Base-by-base conservation (phyloP, 257 asterid species). In the Eucommia ulmoides region DNA sequence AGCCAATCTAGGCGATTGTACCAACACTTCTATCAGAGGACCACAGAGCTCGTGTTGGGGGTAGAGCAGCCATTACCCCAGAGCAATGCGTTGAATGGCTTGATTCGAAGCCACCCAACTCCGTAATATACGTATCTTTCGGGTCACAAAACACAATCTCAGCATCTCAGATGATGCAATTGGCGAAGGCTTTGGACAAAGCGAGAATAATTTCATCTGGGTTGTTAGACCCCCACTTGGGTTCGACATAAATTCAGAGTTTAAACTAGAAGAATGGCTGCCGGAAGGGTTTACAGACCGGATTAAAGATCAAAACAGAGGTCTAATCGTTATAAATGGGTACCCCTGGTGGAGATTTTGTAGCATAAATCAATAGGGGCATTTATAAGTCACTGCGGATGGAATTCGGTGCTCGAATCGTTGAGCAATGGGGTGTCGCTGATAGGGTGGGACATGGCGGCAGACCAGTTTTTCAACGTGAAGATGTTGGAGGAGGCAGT, bases 101-200 rank as follows among this genome's bases (percentile, higher is more conserved):
- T 0, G 64, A 66, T 25, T 26, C 59, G 1, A 66, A 74, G 25
- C 57, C 65, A 3, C 1, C 33, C 24, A 49, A 7, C 8, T 74
- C 74, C 16, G 74, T 74, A 48, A 64, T 74, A 15, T 74, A 63
- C 50, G 60, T 69, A 11, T 67, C 77, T 22, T 69, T 74, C 45
- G 81, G 74, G 10, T 74, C 81, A 16, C 81, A 74, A 12, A 59
- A 24, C 61, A 52, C 62, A 21, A 66, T 56, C 8, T 65, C 74
- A 11, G 41, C 54, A 3, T 21, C 64, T 17, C 74, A 69, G 45
- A 49, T 24, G 19, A 17, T 55, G 20, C 65, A 62, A 57, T 33
- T 74, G 50, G 81, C 77, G 8, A 59, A 22, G 44, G 77, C 72
- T 0, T 56, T 74, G 3, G 77, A 69, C 17, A 45, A 46, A 8